Evolutionary conservation across 345 rosid genomes (phyloP).

Genomic region (Populus pruinosa): DNA sequence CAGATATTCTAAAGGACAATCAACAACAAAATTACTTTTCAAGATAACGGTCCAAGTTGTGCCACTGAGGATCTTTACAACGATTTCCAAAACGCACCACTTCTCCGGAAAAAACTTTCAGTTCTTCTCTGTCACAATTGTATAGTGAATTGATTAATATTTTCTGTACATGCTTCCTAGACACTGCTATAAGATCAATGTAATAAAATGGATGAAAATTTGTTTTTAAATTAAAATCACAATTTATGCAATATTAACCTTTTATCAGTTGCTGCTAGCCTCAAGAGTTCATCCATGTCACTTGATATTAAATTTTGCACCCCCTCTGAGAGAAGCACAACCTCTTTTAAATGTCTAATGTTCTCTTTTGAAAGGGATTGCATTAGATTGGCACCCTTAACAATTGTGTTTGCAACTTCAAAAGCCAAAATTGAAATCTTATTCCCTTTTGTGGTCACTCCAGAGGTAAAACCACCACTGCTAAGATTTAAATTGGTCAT

Average conservation of each 20-base stretch:
- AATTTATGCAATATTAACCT: constrained; percentile 42
- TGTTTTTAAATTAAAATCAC: not conserved
- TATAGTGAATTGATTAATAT: constrained; percentile 3
- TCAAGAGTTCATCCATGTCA: constrained; percentile 74
- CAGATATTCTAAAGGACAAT: not conserved
- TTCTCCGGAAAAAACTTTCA: constrained; percentile 82
- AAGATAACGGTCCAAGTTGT: constrained; percentile 87
- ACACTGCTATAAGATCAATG: not conserved
- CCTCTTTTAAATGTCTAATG: constrained; percentile 69
- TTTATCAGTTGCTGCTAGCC: constrained; percentile 86
- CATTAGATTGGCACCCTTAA: constrained; percentile 92
- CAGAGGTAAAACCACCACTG: constrained; percentile 68
- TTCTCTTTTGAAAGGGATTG: constrained; percentile 76
- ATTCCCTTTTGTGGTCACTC: constrained; percentile 73
- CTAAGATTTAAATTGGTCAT: constrained; percentile 69
- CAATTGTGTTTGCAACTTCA: constrained; percentile 94
- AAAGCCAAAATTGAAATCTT: constrained; percentile 78
- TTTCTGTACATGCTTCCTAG: not conserved
- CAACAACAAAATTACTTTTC: constrained; percentile 59
- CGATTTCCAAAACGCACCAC: constrained; percentile 98
- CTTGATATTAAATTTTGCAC: constrained; percentile 78
- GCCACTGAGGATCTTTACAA: constrained; percentile 99
- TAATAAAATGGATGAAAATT: not conserved
- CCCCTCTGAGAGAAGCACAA: constrained; percentile 81
- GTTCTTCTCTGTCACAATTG: constrained; percentile 67